phyloP scores from a whole-genome alignment of 2,329 filamentous ascomycete genomes.

The Ceratocystis eucalypticola region DNA sequence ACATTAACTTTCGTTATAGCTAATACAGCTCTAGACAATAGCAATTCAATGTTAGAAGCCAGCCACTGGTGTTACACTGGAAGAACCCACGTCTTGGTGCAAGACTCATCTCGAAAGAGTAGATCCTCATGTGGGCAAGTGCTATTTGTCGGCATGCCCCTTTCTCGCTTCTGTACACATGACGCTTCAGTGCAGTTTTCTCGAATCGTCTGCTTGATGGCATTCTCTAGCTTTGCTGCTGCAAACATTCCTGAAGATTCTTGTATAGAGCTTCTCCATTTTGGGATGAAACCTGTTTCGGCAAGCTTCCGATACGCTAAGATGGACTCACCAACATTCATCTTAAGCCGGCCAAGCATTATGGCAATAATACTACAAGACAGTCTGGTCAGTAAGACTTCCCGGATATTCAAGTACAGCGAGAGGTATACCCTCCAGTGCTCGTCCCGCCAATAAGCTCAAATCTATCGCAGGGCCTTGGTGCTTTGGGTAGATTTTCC shows the following conservation, averaged over 20 bases:
- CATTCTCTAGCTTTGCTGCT: background rate
- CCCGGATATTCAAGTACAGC: background rate
- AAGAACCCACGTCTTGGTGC: background rate
- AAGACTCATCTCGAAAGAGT: background rate
- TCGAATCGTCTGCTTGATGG: background rate
- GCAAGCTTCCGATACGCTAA: background rate
- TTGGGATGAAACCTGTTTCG: background rate
- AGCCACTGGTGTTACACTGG: background rate
- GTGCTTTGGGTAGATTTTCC: slow-evolving; percentile 19
- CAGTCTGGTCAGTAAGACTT: no score
- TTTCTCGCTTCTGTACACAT: background rate
- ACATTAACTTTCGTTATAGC: background rate
- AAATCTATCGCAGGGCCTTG: slow-evolving; percentile 24
- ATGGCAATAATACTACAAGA: background rate
- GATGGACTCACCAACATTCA: background rate
- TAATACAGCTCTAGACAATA: background rate
- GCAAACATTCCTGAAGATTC: slow-evolving; percentile 21
- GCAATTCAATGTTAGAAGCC: background rate
- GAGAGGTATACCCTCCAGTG: slow-evolving; percentile 23
- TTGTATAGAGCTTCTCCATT: slow-evolving; percentile 21
- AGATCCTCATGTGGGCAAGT: background rate
- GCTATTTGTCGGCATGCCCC: background rate
- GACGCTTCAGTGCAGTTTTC: background rate
- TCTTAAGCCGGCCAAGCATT: background rate
- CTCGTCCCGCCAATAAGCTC: slow-evolving; percentile 26